Conservation (phyloP, 352 stramenopile species). For the Blastocystis sp. region DNA sequence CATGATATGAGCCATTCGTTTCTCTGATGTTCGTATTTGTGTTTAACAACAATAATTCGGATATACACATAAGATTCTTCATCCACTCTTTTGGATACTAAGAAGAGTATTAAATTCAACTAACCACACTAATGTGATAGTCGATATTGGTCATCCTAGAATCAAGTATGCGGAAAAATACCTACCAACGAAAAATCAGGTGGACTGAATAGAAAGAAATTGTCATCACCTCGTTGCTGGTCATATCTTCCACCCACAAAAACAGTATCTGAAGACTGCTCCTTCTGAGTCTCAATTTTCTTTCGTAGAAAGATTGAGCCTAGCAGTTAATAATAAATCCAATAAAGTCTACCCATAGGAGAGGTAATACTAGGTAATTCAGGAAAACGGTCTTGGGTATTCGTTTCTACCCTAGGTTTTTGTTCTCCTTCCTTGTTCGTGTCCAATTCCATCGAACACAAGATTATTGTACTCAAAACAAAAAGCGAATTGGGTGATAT, state of each 20-base stretch:
- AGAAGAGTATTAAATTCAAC: no score
- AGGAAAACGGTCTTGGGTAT: background rate
- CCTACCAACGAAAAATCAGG: conserved; percentile 17
- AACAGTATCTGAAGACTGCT: background rate
- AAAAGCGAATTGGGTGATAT: background rate
- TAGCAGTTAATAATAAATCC: background rate
- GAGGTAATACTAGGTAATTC: background rate
- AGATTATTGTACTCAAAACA: background rate
- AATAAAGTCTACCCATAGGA: background rate
- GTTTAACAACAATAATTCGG: background rate
- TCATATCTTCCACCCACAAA: background rate
- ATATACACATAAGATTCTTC: no score
- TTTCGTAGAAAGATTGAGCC: background rate
- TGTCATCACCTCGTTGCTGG: background rate
- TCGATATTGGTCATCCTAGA: no score
- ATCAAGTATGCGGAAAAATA: no score
- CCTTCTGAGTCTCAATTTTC: conserved; percentile 11
- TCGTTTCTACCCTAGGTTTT: background rate
- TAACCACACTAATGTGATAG: no score
- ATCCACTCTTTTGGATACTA: no score
- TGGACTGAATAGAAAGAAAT: conserved; percentile 49
- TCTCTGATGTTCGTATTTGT: background rate
- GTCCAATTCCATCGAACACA: background rate
- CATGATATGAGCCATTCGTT: background rate
- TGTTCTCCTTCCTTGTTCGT: background rate